Conservation (phyloP, 208 protist species). For the Trichomonas tenax region DNA sequence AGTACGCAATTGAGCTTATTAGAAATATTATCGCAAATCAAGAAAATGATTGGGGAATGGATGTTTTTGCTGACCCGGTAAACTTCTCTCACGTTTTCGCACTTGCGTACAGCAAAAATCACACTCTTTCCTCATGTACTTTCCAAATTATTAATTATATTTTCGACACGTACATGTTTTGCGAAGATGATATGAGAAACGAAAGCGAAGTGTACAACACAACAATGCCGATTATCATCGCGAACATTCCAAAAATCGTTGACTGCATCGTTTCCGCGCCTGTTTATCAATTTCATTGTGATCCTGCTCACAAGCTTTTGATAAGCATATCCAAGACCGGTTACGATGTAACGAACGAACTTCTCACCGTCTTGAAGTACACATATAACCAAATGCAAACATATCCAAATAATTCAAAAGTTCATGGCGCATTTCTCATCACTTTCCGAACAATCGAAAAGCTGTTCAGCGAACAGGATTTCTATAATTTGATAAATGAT, state of each 20-base stretch:
- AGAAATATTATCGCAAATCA: not conserved
- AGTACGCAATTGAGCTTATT: not conserved
- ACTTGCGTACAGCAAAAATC: not conserved
- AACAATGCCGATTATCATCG: not conserved
- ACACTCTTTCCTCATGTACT: not conserved
- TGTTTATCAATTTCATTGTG: not conserved
- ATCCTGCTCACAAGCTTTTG: not conserved
- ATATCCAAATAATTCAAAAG: not conserved
- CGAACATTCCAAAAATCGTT: not conserved
- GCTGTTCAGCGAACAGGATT: not conserved
- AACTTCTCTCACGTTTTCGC: not conserved
- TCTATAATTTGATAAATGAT: not conserved
- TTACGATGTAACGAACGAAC: not conserved
- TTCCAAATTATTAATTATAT: not conserved
- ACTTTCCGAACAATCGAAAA: not conserved
- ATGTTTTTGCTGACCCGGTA: not conserved
- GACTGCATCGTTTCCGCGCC: not conserved
- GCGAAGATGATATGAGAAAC: not conserved
- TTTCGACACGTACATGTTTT: not conserved
- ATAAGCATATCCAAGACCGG: not conserved
- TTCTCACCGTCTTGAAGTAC: not conserved
- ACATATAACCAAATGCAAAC: not conserved
- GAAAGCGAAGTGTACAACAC: not conserved
- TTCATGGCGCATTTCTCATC: not conserved
- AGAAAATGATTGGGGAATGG: not conserved